Base-by-base conservation (phyloP, 495 filamentous ascomycete genomes). In the Pseudevernia furfuracea region DNA sequence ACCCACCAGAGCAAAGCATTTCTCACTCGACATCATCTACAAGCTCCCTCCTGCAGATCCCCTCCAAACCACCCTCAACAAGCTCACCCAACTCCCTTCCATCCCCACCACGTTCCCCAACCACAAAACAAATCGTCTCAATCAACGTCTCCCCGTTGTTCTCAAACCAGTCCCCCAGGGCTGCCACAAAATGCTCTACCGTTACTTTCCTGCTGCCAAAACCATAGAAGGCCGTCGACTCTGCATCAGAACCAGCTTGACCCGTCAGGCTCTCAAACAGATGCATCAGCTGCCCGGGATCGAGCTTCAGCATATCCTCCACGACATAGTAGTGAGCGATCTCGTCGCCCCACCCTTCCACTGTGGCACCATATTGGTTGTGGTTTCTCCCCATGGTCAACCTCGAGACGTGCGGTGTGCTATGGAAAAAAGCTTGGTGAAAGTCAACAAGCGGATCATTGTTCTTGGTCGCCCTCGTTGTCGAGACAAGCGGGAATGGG, bases 251-350 rank as follows among this genome's bases (percentile, higher is more conserved):
- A 11, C 58, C 56, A 21, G 58, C 46, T 36, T 61, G 52, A 36
- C 62, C 62, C 14, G 75, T 76, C 19, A 80, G 79, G 66, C 81
- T 74, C 56, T 83, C 77, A 46, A 80, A 79, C 62, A 87, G 71
- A 75, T 78, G 82, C 61, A 87, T 68, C 3, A 86, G 72, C 67
- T 86, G 81, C 14, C 75, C 78, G 15, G 84, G 84, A 64, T 85
- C 78, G 28, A 87, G 75, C 72, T 87, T 86, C 72, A 86, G 74
- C 84, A 87, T 85, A 66, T 86, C 84, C 70, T 86, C 82, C 32
- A 87, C 78, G 25, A 86, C 76, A 64, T 86, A 86, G 71, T 86
- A 86, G 60, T 86, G 83, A 44, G 75, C 73, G 48, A 85, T 82
- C 62, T 85, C 84, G 66, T 86, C 84, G 37, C 84, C 84, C 84